phyloP scores from a whole-genome alignment of 805 yeast species.

The Brettanomyces custersianus region DNA sequence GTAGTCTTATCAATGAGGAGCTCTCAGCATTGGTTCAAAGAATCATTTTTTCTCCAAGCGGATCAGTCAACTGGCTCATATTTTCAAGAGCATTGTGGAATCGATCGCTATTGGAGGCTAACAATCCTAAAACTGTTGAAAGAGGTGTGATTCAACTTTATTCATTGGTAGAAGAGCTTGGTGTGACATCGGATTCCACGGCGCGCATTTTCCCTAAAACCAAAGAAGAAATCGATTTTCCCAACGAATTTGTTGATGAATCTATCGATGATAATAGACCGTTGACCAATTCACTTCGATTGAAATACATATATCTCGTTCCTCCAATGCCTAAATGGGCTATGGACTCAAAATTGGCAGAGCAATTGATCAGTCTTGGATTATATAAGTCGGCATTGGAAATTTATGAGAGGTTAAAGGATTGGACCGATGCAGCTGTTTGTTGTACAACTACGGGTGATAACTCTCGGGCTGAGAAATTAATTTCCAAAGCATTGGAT shows the following conservation, averaged over 20 bases:
- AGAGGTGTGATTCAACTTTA: slow-evolving; percentile 92
- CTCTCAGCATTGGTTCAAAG: slow-evolving; percentile 68
- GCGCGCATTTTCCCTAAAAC: slow-evolving; percentile 41
- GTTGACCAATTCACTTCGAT: slow-evolving; percentile 40
- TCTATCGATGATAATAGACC: slow-evolving; percentile 20
- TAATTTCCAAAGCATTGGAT: slow-evolving; percentile 46
- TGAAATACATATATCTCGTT: slow-evolving; percentile 62
- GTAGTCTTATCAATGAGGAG: slow-evolving; percentile 72
- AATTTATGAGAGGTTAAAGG: slow-evolving; percentile 69
- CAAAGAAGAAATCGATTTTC: slow-evolving; percentile 20
- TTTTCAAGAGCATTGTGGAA: slow-evolving; percentile 84
- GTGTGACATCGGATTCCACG: slow-evolving; percentile 48
- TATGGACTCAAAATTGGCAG: slow-evolving; percentile 76
- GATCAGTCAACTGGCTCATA: slow-evolving; percentile 60
- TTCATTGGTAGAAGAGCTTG: slow-evolving; percentile 81
- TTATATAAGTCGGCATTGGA: slow-evolving; percentile 80
- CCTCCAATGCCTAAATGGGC: slow-evolving; percentile 80
- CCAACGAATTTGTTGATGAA: slow-evolving; percentile 9
- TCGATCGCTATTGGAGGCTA: slow-evolving; percentile 75
- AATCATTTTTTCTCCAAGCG: slow-evolving; percentile 45
- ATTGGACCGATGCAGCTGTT: slow-evolving; percentile 78
- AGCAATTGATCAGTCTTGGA: slow-evolving; percentile 78
- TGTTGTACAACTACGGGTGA: slow-evolving; percentile 85
- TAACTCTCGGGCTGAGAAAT: slow-evolving; percentile 51
- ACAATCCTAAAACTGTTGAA: slow-evolving; percentile 78